Evolutionary conservation across 768 basidiomycete genomes (phyloP), one percentile per base, ranked within the genome.

Genomic region (Fistulinella prunicolor): DNA sequence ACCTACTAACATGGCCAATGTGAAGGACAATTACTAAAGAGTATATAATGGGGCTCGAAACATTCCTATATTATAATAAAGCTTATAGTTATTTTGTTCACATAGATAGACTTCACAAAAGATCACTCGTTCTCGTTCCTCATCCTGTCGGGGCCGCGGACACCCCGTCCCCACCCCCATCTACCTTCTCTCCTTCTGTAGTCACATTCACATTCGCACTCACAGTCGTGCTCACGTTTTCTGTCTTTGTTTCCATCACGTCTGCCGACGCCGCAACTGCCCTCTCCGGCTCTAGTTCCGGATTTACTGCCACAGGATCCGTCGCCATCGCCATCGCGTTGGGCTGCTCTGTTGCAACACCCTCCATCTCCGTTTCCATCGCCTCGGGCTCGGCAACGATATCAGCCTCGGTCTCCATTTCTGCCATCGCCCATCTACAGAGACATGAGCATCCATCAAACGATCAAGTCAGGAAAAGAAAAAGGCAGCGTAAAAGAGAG

Each of bases 391-490:
- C 43, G 2, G 17, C 42, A 28, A 24, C 21, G 17, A 40, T 16
- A n/a, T 68, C 65, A 10, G 53, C 61, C 39, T 63, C 65, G 1
- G 64, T 69, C 61, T 78, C 76, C 72, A 79, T 78, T 51, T 79
- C 77, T 3, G 73, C 67, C 6, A 69, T 61, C 6, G 78, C 77
- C 7, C 66, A 66, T 41, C 78, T 78, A 43, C 1, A 29, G 43
- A 46, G 35, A 43, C 9, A 34, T n/a, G 10, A 38, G 28, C 3
- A 4, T 0, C 8, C 20, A 14, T 55, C 49, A 42, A 42, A n/a
- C 9, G 6, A 17, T 14, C 28, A 42, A 47, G 3, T 12, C 22
- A 16, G 7, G 3, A 3, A 6, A 30, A 13, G 35, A 22, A 19
- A 28, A 20, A 17, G 36, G n/a, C n/a, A n/a, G n/a, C n/a, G n/a